Percentiles rank a stretch among this genome's conserved stretches.
phyloP scores from a whole-genome alignment of 257 asterid species.

The Cordia subcordata region DNA sequence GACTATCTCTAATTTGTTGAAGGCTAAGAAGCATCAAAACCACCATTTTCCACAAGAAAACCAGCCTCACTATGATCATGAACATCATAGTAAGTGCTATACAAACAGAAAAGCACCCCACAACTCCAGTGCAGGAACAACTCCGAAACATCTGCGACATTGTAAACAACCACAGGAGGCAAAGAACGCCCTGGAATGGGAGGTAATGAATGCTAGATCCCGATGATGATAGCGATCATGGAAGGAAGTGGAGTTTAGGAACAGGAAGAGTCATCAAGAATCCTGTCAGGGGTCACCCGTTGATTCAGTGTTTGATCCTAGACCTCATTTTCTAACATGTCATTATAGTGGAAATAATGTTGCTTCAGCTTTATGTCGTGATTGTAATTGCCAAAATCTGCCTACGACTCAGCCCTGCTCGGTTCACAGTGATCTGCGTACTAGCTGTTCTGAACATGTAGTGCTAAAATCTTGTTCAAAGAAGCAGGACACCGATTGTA shows the following conservation, averaged over 20 bases:
- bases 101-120: too few relatives aligned
- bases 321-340: neutral
- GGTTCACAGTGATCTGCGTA: neutral
- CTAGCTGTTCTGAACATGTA: neutral
- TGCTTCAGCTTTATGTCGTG: neutral
- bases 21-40: constrained; percentile 10
- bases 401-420: too few relatives aligned
- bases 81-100: neutral
- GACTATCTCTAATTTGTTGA: constrained; percentile 24
- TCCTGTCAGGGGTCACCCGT: neutral
- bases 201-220: neutral
- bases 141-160: constrained; percentile 16
- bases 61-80: neutral
- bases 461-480: constrained; percentile 13
- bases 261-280: neutral
- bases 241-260: neutral
- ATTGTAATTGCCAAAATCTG: too few relatives aligned
- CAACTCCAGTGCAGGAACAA: constrained; percentile 14
- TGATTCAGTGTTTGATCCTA: constrained; percentile 7
- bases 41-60: constrained; percentile 11
- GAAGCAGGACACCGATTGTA: constrained; percentile 16
- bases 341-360: neutral
- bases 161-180: constrained; percentile 13
- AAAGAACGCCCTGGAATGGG: constrained; percentile 1
- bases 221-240: constrained; percentile 1